Base-by-base conservation (phyloP, 75 land plant species). In the Isoetes taiwanensis region DNA sequence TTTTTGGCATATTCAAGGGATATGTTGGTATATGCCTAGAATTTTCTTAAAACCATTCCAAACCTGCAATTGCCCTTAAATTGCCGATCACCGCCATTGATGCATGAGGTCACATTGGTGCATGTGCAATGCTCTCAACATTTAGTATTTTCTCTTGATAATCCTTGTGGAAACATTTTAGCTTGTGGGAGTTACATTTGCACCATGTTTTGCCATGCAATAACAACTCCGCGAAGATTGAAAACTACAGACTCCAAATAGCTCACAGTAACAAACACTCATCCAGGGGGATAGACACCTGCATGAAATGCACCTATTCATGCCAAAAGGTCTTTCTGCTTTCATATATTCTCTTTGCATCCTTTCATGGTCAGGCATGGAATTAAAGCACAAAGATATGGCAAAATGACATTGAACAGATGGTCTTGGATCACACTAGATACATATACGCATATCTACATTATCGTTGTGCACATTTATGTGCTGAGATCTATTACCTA, bases 291-390 rank as follows among this genome's bases (percentile, higher is more conserved):
- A 29, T 59, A 11, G 84, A 82, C 19, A 56, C 74, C 25, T 91
- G 97, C 64, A 88, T 86, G 54, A 62, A 76, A 12, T 91, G 97
- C 56, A 30, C n/a, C 35, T 78, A 83, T 53, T 79, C 75, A 39
- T 91, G 97, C 41, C 75, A 83, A 54, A 86, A 83, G 97, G 97
- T 91, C n/a, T n/a, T n/a, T n/a, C n/a, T n/a, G n/a, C n/a, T n/a
- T n/a, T n/a, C n/a, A n/a, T n/a, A n/a, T n/a, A n/a, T n/a, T n/a
- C n/a, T n/a, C n/a, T n/a, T n/a, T n/a, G n/a, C n/a, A n/a, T n/a
- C n/a, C n/a, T n/a, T n/a, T n/a, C n/a, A n/a, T n/a, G n/a, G n/a
- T n/a, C n/a, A n/a, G n/a, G n/a, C n/a, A n/a, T n/a, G n/a, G n/a
- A n/a, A n/a, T n/a, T n/a, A n/a, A n/a, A n/a, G n/a, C n/a, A n/a